phyloP scores from a whole-genome alignment of 495 filamentous ascomycete species.

The Penicillium taxi region DNA sequence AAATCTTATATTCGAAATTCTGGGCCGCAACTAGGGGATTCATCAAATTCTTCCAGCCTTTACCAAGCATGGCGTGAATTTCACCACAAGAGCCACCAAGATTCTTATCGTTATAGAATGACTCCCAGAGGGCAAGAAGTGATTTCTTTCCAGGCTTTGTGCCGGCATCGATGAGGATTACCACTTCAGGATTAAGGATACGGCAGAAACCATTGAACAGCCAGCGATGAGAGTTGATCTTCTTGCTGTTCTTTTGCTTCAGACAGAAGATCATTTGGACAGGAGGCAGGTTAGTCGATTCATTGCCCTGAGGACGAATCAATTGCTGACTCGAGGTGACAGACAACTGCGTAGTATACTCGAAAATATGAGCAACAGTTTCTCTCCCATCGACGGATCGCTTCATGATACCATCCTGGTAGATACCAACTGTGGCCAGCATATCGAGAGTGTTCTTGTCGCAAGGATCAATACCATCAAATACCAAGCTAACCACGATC shows the following conservation, averaged over 20 bases:
- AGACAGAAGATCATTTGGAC: conserved; percentile 98
- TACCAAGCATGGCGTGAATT: conserved; percentile 95
- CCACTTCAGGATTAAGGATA: conserved; percentile 92
- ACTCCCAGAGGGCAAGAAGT: conserved; percentile 89
- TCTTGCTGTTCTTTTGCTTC: conserved; percentile 98
- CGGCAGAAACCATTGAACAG: conserved; percentile 95
- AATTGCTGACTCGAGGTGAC: conserved; percentile 92
- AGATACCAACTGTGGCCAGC: conserved; percentile 87
- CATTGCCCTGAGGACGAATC: conserved; percentile 79
- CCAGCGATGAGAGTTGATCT: conserved; percentile 99
- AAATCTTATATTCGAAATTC: conserved; percentile 99
- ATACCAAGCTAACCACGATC: conserved; percentile 91
- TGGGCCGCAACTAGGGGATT: conserved; percentile 93
- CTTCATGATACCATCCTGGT: conserved; percentile 98
- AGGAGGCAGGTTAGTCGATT: conserved; percentile 76
- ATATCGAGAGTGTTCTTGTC: conserved; percentile 95
- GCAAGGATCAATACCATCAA: conserved; percentile 94
- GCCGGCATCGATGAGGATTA: conserved; percentile 91
- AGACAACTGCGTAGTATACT: conserved; percentile 98
- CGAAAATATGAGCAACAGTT: conserved; percentile 94
- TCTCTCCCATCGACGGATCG: conserved; percentile 93
- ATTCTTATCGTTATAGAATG: conserved; percentile 98
- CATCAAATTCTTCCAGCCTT: conserved; percentile 78
- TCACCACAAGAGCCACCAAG: conserved; percentile 97
- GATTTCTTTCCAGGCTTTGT: conserved; percentile 92